A percentile compares a stretch with the other conserved stretches of the same genome.
These are phyloP conservation scores for Seminavis robusta DNA, from an alignment of 108 stramenopile species.

Conservation along the genomic window DNA sequence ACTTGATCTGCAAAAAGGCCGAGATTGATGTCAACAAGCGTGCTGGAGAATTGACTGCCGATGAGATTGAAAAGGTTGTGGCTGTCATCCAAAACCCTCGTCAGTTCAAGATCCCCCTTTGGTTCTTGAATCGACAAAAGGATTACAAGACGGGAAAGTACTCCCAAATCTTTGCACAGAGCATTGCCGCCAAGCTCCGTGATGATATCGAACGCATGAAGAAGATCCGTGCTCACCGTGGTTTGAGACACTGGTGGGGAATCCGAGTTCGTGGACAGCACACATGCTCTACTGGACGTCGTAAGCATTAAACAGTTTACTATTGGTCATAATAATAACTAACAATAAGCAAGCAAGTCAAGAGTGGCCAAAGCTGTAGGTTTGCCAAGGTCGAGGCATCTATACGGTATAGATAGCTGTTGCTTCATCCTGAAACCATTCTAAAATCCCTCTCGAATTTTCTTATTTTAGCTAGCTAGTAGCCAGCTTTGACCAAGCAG, in stretches of 20 bases:
- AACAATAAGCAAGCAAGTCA: too few species aligned
- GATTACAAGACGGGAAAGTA: constrained; percentile 99
- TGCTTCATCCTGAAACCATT: too few species aligned
- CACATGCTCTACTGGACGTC: constrained; percentile 99
- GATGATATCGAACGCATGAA: constrained; percentile 98
- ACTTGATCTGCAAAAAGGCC: constrained; percentile 99
- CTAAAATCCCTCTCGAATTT: too few species aligned
- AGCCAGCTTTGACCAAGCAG: too few species aligned
- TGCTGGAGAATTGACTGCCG: constrained; percentile 97
- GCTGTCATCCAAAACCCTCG: constrained; percentile 98
- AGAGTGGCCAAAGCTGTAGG: too few species aligned
- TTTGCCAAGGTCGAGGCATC: too few species aligned
- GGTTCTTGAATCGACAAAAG: constrained; percentile 99
- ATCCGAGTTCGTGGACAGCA: constrained; percentile 99
- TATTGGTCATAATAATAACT: too few species aligned
- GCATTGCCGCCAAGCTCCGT: constrained; percentile 96
- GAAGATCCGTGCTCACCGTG: constrained; percentile 98
- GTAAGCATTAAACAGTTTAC: constrained; percentile 54
- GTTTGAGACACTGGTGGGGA: constrained; percentile 99
- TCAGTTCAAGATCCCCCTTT: constrained; percentile 99
- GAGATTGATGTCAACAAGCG: constrained; percentile 98
- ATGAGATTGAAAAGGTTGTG: constrained; percentile 99
- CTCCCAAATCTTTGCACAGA: constrained; percentile 96
- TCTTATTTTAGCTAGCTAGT: too few species aligned
- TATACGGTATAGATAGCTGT: too few species aligned